Evolutionary conservation across 2,329 filamentous ascomycete species (phyloP).

Genomic region (Aspergillus clavatus): DNA sequence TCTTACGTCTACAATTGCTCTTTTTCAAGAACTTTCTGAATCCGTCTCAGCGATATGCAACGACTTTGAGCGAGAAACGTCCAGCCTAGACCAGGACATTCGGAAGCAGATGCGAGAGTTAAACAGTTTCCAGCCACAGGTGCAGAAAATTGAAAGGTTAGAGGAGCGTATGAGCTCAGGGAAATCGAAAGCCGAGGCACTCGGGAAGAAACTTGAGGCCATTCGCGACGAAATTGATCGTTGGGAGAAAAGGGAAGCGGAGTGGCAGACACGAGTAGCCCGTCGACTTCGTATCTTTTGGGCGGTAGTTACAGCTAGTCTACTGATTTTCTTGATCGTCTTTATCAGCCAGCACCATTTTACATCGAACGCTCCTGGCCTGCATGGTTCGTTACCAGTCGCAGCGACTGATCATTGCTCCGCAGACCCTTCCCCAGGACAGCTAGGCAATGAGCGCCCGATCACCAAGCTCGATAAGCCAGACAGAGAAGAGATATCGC

Average conservation of each 20-base stretch:
- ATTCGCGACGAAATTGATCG: slow-evolving; percentile 37
- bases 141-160: slow-evolving; percentile 32
- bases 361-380: neutral
- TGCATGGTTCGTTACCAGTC: slow-evolving; percentile 7
- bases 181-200: slow-evolving; percentile 29
- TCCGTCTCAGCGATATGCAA: slow-evolving; percentile 33
- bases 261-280: slow-evolving; percentile 38
- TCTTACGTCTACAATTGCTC: slow-evolving; percentile 37
- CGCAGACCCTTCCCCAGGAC: neutral
- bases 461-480: neutral
- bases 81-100: slow-evolving; percentile 34
- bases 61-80: slow-evolving; percentile 36
- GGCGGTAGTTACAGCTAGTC: slow-evolving; percentile 23
- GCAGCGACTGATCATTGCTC: slow-evolving; percentile 12
- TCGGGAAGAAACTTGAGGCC: slow-evolving; percentile 36
- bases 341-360: slow-evolving; percentile 27
- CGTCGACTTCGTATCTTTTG: slow-evolving; percentile 39
- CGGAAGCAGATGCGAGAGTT: slow-evolving; percentile 36
- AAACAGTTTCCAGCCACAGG: slow-evolving; percentile 36
- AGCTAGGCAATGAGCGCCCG: no score
- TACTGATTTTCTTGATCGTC: slow-evolving; percentile 28
- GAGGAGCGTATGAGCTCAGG: slow-evolving; percentile 38
- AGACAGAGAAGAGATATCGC: neutral
- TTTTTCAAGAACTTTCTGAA: slow-evolving; percentile 38
- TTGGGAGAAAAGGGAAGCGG: slow-evolving; percentile 41